These are phyloP conservation scores for Coemansia sp. DNA, from an alignment of 192 early-diverging fungal species.

Conservation along the genomic window DNA sequence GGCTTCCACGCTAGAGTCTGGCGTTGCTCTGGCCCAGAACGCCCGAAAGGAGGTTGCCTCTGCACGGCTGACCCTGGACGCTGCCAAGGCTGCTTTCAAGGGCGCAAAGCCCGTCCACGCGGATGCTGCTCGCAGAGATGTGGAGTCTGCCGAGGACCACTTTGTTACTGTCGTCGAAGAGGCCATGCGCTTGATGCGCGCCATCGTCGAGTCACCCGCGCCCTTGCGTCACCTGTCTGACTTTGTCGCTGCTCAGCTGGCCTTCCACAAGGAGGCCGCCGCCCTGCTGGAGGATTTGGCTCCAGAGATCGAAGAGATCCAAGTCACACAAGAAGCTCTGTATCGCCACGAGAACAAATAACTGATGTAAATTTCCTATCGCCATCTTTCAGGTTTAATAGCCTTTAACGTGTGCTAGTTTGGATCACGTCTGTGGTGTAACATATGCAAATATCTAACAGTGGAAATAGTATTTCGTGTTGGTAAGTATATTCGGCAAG, in stretches of 20 bases:
- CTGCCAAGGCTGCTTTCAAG: slow-evolving; percentile 77
- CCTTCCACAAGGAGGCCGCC: slow-evolving; percentile 83
- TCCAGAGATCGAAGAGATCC: slow-evolving; percentile 95
- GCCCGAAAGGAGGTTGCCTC: slow-evolving; percentile 83
- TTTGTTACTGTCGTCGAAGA: slow-evolving; percentile 96
- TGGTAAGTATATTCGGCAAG: too few relatives aligned
- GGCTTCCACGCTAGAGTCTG: slow-evolving; percentile 64
- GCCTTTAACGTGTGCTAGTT: too few relatives aligned
- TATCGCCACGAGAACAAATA: slow-evolving; percentile 61
- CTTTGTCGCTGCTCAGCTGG: slow-evolving; percentile 82
- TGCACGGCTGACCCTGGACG: slow-evolving; percentile 83
- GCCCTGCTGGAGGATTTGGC: slow-evolving; percentile 69
- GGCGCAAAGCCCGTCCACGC: slow-evolving; percentile 67
- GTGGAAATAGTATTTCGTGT: too few relatives aligned
- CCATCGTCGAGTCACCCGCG: slow-evolving; percentile 85
- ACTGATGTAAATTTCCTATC: background rate
- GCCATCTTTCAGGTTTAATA: background rate
- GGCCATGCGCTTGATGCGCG: slow-evolving; percentile 92
- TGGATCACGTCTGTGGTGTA: too few relatives aligned
- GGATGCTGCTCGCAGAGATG: slow-evolving; percentile 76
- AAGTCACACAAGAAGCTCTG: slow-evolving; percentile 90
- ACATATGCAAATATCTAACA: too few relatives aligned
- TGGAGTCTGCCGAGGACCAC: slow-evolving; percentile 91
- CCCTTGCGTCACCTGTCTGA: slow-evolving; percentile 80
- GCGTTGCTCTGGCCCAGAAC: slow-evolving; percentile 81